Evolutionary conservation across 192 early-diverging fungal genomes (phyloP).

Genomic region (Backusella sp.): DNA sequence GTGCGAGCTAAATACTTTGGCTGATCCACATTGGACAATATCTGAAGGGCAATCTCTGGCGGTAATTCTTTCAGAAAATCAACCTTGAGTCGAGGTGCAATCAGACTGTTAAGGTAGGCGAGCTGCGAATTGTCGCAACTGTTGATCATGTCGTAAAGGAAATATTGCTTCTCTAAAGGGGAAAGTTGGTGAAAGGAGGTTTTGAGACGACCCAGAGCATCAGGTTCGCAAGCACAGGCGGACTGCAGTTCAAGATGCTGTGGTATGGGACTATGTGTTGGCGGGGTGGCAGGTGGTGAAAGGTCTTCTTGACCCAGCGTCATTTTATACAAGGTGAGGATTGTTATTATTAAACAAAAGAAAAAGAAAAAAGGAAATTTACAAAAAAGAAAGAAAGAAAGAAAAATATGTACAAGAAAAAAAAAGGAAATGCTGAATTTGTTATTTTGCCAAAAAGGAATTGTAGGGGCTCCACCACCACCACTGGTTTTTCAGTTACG

Average conservation of each 20-base stretch:
- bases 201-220: slow-evolving; percentile 16
- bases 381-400: neutral
- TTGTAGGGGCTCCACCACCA: too few species aligned
- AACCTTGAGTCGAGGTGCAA: slow-evolving; percentile 70
- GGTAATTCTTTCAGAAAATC: slow-evolving; percentile 87
- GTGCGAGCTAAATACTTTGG: slow-evolving; percentile 71
- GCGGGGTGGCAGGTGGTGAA: slow-evolving; percentile 38
- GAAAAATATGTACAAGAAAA: neutral
- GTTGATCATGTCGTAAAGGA: slow-evolving; percentile 48
- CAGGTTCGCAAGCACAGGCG: slow-evolving; percentile 1
- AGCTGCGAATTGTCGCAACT: slow-evolving; percentile 48
- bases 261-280: slow-evolving; percentile 17
- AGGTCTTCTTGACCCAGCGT: slow-evolving; percentile 27
- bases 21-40: slow-evolving; percentile 84
- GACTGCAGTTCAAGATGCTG: neutral
- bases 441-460: too few species aligned
- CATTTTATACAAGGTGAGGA: neutral
- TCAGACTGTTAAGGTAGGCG: slow-evolving; percentile 45
- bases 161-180: slow-evolving; percentile 31
- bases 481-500: too few species aligned
- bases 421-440: too few species aligned
- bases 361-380: neutral
- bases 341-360: neutral
- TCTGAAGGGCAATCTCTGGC: slow-evolving; percentile 75
- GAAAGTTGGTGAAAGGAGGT: slow-evolving; percentile 39